Base-by-base conservation (phyloP, 2,329 filamentous ascomycete genomes). In the Trichophyton mentagrophytes region DNA sequence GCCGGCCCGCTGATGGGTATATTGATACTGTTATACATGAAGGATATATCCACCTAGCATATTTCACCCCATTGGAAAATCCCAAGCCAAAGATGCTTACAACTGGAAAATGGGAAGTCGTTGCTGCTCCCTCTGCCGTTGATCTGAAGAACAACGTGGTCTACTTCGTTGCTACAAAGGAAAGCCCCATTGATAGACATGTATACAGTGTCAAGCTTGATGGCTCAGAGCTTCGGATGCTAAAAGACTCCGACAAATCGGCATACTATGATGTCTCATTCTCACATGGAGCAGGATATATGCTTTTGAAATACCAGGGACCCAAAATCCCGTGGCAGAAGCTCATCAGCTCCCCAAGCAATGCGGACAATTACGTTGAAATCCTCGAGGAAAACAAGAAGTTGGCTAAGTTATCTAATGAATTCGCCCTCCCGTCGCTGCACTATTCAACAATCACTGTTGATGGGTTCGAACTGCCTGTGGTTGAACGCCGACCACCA, bases 281-380 rank as follows among this genome's bases (percentile, higher is more conserved):
- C 75, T 97, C 92, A 0, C 81, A 83, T 13, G 86, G 85, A 33
- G 85, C 88, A 42, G 86, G 89, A 53, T 99, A 90, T 71, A 87
- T 86, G 36, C 79, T 97, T n/a, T 79, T 99, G 22, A 85, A 84
- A 13, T 95, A 96, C 73, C 77, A 84, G 22, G 93, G 93, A 0
- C 95, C 93, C 2, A 82, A 83, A 38, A 85, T 97, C 33, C 93
- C 93, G 0, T 95, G 86, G 83, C 93, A 99, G 71, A 90, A 90
- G 67, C 86, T 99, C 62, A 81, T 95, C 67, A 92, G 84, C 69
- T 96, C 90, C 0, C 88, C 89, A 0, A 58, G 61, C 44, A 86
- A 84, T 62, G 69, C 79, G 0, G 76, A 80, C 5, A 73, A 79
- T 9, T 91, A 87, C 66, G 82, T 88, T 65, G 81, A 87, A 66